Evolutionary conservation across 2,329 filamentous ascomycete species (phyloP), one percentile per base, ranked within the genome.

Genomic region (Rutstroemia sp.): DNA sequence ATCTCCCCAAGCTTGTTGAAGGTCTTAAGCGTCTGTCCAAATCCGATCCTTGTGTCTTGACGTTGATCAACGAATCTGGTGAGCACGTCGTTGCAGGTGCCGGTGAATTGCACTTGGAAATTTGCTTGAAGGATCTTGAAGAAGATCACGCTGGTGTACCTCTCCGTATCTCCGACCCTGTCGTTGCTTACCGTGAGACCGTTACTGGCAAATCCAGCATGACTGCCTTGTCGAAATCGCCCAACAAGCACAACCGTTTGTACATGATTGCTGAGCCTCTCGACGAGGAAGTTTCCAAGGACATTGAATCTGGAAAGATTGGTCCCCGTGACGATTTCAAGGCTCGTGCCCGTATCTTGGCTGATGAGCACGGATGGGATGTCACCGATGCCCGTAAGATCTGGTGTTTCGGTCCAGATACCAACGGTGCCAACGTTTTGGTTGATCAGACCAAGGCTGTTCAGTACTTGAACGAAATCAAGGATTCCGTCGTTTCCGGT

Each of bases 211-310:
- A 84, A 73, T 97, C 94, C 56, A 89, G 86, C 83, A 97, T 97
- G 71, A 95, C 89, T 72, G 94, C 94, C 67, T 83, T 99, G 71
- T 97, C 94, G 77, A 99, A 99, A 84, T 99, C 94, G 49, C 94
- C 94, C 80, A 99, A 99, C 89, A 99, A 99, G 90, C 94, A 99
- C 88, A 99, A 99, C 85, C 92, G 94, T 91, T 83, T 99, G 61
- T 99, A 97, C 83, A 86, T 99, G 78, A 84, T 83, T 76, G 94
- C 94, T 64, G 79, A 91, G 78, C 94, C 94, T 69, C 82, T 99
- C 56, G 84, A 84, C 47, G 94, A 99, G 83, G 94, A 97, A 69
- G 87, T 99, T 60, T 82, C 89, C 69, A 83, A 84, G 72, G 89
- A 88, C 71, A 99, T 99, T 65, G 94, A 99, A 81, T 65, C 73